Conservation (phyloP, 148 eudicot genomes). For the Rhododendron molle region DNA sequence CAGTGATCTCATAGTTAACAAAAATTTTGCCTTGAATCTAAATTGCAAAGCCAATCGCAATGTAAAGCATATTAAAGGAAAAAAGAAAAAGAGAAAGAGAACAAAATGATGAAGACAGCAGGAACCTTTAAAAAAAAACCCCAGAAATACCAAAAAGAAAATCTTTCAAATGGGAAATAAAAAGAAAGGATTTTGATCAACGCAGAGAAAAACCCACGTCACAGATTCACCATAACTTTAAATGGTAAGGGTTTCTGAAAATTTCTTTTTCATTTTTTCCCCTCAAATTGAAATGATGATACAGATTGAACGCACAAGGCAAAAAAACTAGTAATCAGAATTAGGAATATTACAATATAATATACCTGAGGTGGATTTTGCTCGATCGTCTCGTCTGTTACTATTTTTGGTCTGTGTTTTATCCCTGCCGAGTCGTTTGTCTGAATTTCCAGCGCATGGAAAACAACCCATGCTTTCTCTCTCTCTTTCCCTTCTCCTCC, state of each 20-base stretch:
- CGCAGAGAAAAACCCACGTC: neutral
- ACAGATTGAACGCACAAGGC: neutral
- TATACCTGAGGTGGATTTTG: conserved; percentile 17
- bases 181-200: neutral
- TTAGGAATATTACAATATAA: neutral
- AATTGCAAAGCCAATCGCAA: neutral
- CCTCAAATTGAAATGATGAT: neutral
- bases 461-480: conserved; percentile 24
- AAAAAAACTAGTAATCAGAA: neutral
- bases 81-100: neutral
- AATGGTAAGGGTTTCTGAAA: neutral
- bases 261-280: neutral
- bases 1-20: neutral
- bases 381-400: conserved; percentile 15
- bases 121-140: neutral
- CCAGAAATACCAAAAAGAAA: neutral
- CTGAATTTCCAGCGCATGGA: conserved; percentile 19
- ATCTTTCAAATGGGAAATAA: neutral
- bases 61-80: neutral
- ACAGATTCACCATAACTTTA: neutral
- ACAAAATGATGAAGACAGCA: neutral
- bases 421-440: conserved; percentile 7
- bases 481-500: neutral
- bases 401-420: conserved; percentile 4
- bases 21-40: neutral